These are phyloP conservation scores for Talaromyces islandicus DNA, from an alignment of 2,329 filamentous ascomycete genomes.

Conservation along the genomic window DNA sequence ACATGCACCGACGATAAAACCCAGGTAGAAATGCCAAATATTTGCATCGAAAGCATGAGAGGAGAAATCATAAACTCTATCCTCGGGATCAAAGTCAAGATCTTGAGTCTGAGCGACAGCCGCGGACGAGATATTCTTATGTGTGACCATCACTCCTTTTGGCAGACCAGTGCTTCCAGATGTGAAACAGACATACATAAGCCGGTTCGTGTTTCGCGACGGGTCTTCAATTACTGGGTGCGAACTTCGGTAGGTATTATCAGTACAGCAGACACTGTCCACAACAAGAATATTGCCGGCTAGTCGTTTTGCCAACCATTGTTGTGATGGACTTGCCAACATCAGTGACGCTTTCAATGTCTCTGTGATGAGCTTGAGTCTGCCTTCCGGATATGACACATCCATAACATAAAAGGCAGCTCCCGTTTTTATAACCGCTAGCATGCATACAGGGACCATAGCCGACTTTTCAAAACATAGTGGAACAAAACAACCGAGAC, in stretches of 20 bases:
- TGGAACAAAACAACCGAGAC: background rate
- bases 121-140: slow-evolving; percentile 44
- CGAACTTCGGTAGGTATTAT: background rate
- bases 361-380: background rate
- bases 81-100: slow-evolving; percentile 39
- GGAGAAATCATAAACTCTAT: slow-evolving; percentile 50
- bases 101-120: slow-evolving; percentile 44
- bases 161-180: slow-evolving; percentile 6
- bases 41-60: slow-evolving; percentile 42
- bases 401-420: slow-evolving; percentile 3
- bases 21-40: background rate
- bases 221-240: background rate
- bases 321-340: background rate
- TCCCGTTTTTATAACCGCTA: slow-evolving; percentile 6
- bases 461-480: slow-evolving; percentile 8
- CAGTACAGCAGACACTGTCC: too few relatives aligned
- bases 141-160: background rate
- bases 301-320: background rate
- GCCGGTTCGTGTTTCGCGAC: background rate
- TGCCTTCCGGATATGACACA: background rate
- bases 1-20: background rate
- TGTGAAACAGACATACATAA: slow-evolving; percentile 5
- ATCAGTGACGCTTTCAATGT: background rate
- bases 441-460: background rate
- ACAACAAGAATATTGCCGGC: background rate